phyloP scores from a whole-genome alignment of 2,329 filamentous ascomycete species.

The Rosellinia necatrix region DNA sequence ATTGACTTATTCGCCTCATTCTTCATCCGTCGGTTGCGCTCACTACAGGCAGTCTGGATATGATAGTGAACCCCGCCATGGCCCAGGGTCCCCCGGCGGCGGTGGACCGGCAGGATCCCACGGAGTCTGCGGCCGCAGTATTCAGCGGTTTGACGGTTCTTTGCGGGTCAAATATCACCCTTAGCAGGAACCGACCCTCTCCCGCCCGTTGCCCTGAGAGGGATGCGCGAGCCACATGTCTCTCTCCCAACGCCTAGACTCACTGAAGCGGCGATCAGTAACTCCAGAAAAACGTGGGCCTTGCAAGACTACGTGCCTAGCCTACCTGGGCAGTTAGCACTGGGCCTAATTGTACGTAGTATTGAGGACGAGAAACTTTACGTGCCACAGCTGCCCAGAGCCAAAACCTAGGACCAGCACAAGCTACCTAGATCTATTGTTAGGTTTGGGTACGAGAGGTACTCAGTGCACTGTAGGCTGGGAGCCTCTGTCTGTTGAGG shows the following conservation, averaged over 20 bases:
- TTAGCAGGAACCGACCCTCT: conserved; percentile 24
- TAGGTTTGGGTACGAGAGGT: too few relatives aligned
- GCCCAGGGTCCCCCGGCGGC: conserved; percentile 26
- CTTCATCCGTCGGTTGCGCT: background rate
- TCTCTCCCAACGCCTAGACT: background rate
- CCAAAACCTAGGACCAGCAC: too few relatives aligned
- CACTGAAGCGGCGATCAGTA: background rate
- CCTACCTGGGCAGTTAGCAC: too few relatives aligned
- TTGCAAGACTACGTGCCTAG: too few relatives aligned
- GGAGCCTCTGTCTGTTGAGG: too few relatives aligned
- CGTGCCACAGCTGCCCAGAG: too few relatives aligned
- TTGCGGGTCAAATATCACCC: conserved; percentile 39
- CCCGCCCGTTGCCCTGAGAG: conserved; percentile 1
- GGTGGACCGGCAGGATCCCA: conserved; percentile 34
- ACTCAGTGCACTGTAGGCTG: too few relatives aligned
- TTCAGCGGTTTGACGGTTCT: conserved; percentile 25
- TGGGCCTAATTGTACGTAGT: too few relatives aligned
- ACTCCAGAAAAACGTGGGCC: too few relatives aligned
- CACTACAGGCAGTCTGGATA: conserved; percentile 9
- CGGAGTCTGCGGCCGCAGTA: conserved; percentile 30
- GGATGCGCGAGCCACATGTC: conserved; percentile 2
- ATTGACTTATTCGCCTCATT: conserved; percentile 16
- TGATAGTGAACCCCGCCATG: conserved; percentile 34
- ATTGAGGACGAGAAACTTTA: too few relatives aligned
- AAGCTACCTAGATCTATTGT: too few relatives aligned